A percentile compares a stretch with the other conserved stretches of the same genome.
Evolutionary conservation across 306 rosid species (phyloP).

Genomic region (Castanopsis chinensis): DNA sequence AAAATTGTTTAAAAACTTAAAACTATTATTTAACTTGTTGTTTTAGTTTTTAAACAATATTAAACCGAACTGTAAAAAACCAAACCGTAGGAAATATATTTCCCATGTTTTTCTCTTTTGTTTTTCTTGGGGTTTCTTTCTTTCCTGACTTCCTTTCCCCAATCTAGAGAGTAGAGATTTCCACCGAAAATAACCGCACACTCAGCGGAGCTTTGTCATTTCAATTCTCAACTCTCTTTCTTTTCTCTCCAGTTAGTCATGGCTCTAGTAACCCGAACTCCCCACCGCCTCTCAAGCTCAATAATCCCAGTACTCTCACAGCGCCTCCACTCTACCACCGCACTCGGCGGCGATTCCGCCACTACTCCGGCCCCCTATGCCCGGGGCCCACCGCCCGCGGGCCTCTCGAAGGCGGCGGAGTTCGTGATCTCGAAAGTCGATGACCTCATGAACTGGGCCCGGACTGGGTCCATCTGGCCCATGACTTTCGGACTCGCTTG

Average conservation of each 20-base stretch:
- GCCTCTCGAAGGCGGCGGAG: conserved; percentile 81
- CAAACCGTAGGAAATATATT: no score
- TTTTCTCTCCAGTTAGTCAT: conserved; percentile 18
- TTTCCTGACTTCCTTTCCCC: no score
- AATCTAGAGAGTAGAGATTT: no score
- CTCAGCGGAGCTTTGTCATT: neutral
- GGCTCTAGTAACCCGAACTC: conserved; percentile 62
- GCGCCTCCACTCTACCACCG: no score
- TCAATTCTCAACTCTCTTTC: neutral
- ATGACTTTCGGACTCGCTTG: conserved; percentile 99
- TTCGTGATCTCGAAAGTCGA: conserved; percentile 90
- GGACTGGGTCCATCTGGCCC: conserved; percentile 94
- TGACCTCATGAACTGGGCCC: conserved; percentile 96
- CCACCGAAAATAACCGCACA: no score
- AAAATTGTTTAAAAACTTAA: no score
- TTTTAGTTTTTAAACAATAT: no score
- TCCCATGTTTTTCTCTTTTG: no score
- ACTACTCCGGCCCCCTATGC: conserved; percentile 52
- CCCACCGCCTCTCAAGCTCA: conserved; percentile 31
- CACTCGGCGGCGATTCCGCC: no score
- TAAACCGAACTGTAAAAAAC: no score
- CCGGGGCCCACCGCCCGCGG: conserved; percentile 55
- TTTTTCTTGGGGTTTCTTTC: no score
- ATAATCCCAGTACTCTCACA: conserved; percentile 13
- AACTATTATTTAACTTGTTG: no score